Evolutionary conservation across 768 basidiomycete species (phyloP).

Genomic region (Russula dissimulans): DNA sequence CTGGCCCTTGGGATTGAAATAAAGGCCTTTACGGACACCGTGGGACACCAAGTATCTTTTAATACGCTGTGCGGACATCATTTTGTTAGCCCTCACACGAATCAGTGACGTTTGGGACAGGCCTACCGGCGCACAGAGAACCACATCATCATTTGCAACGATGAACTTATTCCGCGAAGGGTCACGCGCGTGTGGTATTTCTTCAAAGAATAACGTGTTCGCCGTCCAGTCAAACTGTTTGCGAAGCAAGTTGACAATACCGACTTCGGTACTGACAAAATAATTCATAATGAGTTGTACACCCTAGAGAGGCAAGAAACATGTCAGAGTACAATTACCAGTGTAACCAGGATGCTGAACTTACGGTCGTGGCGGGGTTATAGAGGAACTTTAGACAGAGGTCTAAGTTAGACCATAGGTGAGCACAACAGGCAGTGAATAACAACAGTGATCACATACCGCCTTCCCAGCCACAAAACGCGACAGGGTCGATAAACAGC

Average conservation of each 20-base stretch:
- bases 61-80: constrained; percentile 43
- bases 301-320: constrained; percentile 36
- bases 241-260: constrained; percentile 77
- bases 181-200: constrained; percentile 73
- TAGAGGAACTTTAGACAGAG: constrained; percentile 91
- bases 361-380: constrained; percentile 51
- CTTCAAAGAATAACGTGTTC: constrained; percentile 85
- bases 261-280: constrained; percentile 81
- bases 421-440: background rate
- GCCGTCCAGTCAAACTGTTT: constrained; percentile 80
- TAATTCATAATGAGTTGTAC: constrained; percentile 77
- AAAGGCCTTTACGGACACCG: constrained; percentile 57
- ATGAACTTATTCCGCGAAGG: constrained; percentile 59
- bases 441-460: constrained; percentile 36
- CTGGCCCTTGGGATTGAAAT: constrained; percentile 50
- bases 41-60: constrained; percentile 67
- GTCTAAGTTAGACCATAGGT: constrained; percentile 36
- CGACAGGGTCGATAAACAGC: constrained; percentile 86
- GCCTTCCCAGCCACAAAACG: constrained; percentile 92
- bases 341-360: constrained; percentile 21
- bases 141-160: constrained; percentile 74
- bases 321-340: constrained; percentile 6
- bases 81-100: background rate
- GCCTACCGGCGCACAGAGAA: constrained; percentile 62
- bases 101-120: background rate